Base-by-base conservation (phyloP, 768 basidiomycete genomes). In the Stropharia rugosoannulata region DNA sequence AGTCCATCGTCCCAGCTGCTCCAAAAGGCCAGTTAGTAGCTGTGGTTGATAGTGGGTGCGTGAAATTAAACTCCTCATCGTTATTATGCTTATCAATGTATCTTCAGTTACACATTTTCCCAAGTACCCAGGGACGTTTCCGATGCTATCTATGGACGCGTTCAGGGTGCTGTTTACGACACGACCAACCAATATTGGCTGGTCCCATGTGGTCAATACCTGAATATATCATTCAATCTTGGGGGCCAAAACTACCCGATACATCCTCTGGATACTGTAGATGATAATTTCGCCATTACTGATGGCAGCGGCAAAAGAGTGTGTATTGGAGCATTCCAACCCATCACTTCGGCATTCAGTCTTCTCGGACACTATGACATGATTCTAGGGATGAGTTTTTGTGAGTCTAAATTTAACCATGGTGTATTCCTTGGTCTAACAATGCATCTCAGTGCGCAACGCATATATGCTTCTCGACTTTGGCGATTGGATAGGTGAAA, bases 251-350 rank as follows among this genome's bases (percentile, higher is more conserved):
- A 77, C n/a, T 86, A 82, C 62, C 88, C 88, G 0, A 72, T 93
- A 0, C 89, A 92, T 65, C 90, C 91, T 15, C 72, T 93, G 22
- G 90, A 93, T 58, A 72, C 78, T 52, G 75, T 86, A 52, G 78
- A 82, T 71, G 73, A 82, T 64, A 88, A 88, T 62, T 83, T 85
- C 52, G 62, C 63, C 38, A 73, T 76, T 53, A 70, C 70, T 8
- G 75, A 81, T 64, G 62, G 67, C 27, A 68, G 71, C 12, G 88
- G 89, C 40, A 78, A 74, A 59, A 68, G 77, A 51, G 78, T 81
- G 1, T 92, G 89, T 67, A 75, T 86, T 53, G 89, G 90, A 13
- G 74, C 86, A 49, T 93, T 90, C 77, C 90, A 93, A 76, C 90
- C 90, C 2, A 89, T 91, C 59, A 89, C 89, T 12, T 82, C 84